phyloP scores from a whole-genome alignment of 2,329 filamentous ascomycete species.

The Dothistroma septosporum region DNA sequence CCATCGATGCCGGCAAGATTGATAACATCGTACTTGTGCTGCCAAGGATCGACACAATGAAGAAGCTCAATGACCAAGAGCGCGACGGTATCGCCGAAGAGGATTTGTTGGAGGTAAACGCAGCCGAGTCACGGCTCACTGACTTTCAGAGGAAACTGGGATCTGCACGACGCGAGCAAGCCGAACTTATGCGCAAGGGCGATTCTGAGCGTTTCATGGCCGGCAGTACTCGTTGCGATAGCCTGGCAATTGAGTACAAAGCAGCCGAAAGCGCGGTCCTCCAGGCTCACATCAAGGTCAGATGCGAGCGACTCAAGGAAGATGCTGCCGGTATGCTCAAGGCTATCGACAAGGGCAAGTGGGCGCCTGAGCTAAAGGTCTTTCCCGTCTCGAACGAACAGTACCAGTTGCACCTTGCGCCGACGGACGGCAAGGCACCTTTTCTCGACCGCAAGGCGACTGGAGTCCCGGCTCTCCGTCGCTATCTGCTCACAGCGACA shows the following conservation, averaged over 20 bases:
- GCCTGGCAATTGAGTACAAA: neutral
- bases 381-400: constrained; percentile 20
- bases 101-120: neutral
- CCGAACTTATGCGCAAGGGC: neutral
- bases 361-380: constrained; percentile 11
- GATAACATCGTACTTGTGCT: constrained; percentile 7
- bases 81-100: neutral
- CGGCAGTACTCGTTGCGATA: neutral
- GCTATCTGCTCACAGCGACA: constrained; percentile 2
- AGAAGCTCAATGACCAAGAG: neutral
- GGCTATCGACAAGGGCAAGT: constrained; percentile 10
- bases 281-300: constrained; percentile 4
- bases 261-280: neutral
- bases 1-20: constrained; percentile 7
- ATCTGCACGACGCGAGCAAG: neutral
- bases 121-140: neutral
- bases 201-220: neutral
- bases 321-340: neutral
- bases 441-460: constrained; percentile 5
- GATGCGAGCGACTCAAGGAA: constrained; percentile 5
- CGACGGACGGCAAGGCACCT: constrained; percentile 6
- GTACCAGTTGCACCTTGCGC: constrained; percentile 18
- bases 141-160: neutral
- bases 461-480: constrained; percentile 7
- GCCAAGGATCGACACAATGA: constrained; percentile 17